Evolutionary conservation across 306 rosid species (phyloP).

Genomic region (Lotus japonicus): DNA sequence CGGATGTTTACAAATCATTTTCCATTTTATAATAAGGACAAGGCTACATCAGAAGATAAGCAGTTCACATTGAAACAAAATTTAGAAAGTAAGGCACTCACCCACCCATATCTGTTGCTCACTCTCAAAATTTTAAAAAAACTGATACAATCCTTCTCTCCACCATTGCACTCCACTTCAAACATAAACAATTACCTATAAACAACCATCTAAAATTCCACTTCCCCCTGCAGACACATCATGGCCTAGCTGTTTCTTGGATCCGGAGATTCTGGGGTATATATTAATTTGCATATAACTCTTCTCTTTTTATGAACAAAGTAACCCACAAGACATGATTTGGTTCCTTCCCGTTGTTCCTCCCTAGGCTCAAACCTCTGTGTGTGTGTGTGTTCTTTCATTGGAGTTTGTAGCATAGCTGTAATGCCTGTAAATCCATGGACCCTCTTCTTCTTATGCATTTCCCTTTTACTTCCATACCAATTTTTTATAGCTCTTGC

Average conservation of each 20-base stretch:
- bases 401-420: conserved; percentile 48
- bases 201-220: conserved; percentile 58
- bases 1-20: too few species aligned
- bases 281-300: conserved; percentile 24
- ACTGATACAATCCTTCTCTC: conserved; percentile 38
- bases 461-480: conserved; percentile 34
- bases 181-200: conserved; percentile 53
- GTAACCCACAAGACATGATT: conserved; percentile 85
- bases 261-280: conserved; percentile 85
- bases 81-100: conserved; percentile 33
- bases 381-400: conserved; percentile 27
- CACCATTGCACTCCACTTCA: conserved; percentile 30
- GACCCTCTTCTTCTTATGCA: conserved; percentile 42
- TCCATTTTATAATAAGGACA: conserved; percentile 4
- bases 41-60: conserved; percentile 23
- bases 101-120: conserved; percentile 39
- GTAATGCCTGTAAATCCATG: conserved; percentile 93
- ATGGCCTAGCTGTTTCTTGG: conserved; percentile 96
- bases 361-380: conserved; percentile 66
- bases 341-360: conserved; percentile 64
- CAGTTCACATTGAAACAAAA: conserved; percentile 23
- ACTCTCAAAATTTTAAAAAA: conserved; percentile 36
- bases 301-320: conserved; percentile 15
- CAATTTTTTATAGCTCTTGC: conserved; percentile 30
- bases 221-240: conserved; percentile 55